phyloP scores from a whole-genome alignment of 768 basidiomycete species.

The Dentipellis sp. region DNA sequence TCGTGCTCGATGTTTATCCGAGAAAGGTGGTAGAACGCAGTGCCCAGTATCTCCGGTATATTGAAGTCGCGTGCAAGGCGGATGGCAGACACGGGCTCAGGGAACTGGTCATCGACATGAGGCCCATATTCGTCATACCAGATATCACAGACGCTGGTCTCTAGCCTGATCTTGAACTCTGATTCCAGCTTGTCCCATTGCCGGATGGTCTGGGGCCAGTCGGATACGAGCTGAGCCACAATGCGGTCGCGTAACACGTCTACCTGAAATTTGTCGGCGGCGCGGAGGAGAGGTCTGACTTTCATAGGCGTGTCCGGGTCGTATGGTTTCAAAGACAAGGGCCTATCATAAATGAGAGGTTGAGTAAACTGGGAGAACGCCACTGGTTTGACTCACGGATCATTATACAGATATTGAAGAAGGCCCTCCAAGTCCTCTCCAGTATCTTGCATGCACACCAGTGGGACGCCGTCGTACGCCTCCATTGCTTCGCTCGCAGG shows the following conservation, averaged over 20 bases:
- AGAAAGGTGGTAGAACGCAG: not conserved
- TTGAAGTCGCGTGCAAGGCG: not conserved
- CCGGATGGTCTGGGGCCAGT: slow-evolving; percentile 19
- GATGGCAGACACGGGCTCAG: not conserved
- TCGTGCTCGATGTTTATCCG: not conserved
- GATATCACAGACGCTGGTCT: not conserved
- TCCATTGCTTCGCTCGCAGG: slow-evolving; percentile 4
- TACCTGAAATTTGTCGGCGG: slow-evolving; percentile 18
- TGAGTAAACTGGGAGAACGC: no score
- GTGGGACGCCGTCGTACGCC: slow-evolving; percentile 20
- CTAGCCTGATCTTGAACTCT: not conserved
- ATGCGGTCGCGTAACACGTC: not conserved
- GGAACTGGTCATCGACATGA: not conserved
- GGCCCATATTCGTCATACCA: not conserved
- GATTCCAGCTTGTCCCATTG: slow-evolving; percentile 20
- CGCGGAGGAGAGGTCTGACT: not conserved
- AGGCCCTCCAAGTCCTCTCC: slow-evolving; percentile 21
- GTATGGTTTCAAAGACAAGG: not conserved
- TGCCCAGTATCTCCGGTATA: not conserved
- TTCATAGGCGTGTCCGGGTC: not conserved
- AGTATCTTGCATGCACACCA: slow-evolving; percentile 21
- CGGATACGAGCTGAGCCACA: slow-evolving; percentile 21
- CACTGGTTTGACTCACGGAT: not conserved
- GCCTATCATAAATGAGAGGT: not conserved
- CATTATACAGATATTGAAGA: slow-evolving; percentile 9